Evolutionary conservation across 208 protist species (phyloP), one percentile per base, ranked within the genome.

Genomic region (Crithidia sp.): DNA sequence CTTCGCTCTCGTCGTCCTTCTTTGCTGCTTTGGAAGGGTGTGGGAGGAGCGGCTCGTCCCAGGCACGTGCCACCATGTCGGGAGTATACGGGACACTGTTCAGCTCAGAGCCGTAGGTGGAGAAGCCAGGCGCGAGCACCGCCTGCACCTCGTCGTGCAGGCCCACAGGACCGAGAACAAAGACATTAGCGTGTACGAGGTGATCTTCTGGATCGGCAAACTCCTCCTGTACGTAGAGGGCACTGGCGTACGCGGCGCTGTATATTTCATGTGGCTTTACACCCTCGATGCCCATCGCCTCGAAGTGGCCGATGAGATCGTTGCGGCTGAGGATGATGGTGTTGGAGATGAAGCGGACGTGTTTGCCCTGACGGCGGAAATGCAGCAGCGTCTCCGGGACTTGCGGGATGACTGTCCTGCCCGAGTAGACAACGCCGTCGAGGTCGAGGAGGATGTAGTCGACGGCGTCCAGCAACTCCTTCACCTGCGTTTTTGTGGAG

Each of bases 291-390:
- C 86, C 86, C 12, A 74, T 78, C 19, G 64, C 16, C 16, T 17
- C 28, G 58, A 92, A 85, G 41, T 67, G 47, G 9, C 57, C 41
- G 36, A 54, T 14, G 12, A 91, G 16, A 36, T 73, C 67, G n/a
- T 47, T 55, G 12, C 90, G 80, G 12, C 71, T 87, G 16, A 81
- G 45, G 3, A 79, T 82, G 43, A 88, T 77, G 71, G 87, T 92
- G 77, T 95, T 92, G 37, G 80, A 86, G 12, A 95, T 67, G 58
- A 92, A 92, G 37, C 87, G 85, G 7, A 92, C 56, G 19, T 86
- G 50, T 62, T 85, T 90, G 16, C 79, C 80, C 40, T 41, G 10
- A 7, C 2, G 0, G 47, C 83, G 85, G 13, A 95, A 58, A 60
- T 90, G 77, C 41, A 47, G 8, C 52, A 91, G 73, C 17, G 83